Conservation (phyloP, 2,329 filamentous ascomycete species). For the Talaromyces sp. region DNA sequence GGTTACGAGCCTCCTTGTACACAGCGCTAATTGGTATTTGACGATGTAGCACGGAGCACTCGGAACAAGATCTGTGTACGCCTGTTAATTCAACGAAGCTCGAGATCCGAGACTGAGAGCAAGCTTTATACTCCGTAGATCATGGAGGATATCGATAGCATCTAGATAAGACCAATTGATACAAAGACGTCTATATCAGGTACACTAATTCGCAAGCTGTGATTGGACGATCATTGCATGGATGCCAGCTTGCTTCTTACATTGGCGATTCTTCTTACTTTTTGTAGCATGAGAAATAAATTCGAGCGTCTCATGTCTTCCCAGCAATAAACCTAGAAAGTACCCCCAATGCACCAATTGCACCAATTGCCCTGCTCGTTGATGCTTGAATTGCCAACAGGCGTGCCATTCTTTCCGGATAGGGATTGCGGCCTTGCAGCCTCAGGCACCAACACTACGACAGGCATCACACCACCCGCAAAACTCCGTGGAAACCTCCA, state of each 20-base stretch:
- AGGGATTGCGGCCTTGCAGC: constrained; percentile 17
- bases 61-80: not conserved
- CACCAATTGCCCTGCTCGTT: not conserved
- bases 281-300: not conserved
- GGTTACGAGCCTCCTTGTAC: not conserved
- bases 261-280: not conserved
- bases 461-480: constrained; percentile 23
- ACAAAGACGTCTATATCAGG: not conserved
- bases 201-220: not conserved
- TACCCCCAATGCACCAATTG: not conserved
- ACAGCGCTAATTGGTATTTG: not conserved
- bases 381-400: not conserved
- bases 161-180: not conserved
- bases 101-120: not conserved
- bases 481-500: constrained; percentile 22
- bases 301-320: too few relatives aligned
- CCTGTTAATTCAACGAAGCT: not conserved
- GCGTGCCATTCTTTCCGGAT: not conserved
- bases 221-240: not conserved
- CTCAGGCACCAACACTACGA: constrained; percentile 17
- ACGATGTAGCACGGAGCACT: not conserved
- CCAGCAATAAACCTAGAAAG: not conserved
- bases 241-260: not conserved
- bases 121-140: not conserved
- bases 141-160: not conserved